Evolutionary conservation across 805 yeast species (phyloP), one percentile per base, ranked within the genome.

Genomic region (Yueomyces sp.): DNA sequence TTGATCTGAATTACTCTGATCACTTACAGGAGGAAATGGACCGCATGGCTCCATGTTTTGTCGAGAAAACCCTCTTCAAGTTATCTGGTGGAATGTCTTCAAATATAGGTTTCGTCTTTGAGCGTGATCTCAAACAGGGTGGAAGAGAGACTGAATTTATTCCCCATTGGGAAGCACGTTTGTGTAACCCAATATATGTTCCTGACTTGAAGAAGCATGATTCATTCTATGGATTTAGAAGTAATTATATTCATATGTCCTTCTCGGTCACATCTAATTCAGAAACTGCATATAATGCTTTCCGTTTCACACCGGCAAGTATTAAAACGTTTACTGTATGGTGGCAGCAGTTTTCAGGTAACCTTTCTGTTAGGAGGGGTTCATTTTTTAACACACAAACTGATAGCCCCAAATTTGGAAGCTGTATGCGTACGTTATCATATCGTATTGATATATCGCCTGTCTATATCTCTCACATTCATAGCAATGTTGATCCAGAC

Each of bases 321-420:
- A 69, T 90, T 50, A 57, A 64, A 6, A 82, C 78, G 46, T 87
- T 92, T 64, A 77, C 77, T 54, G 56, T 61, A 3, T 92, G 97
- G 97, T 88, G 96, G 95, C 63, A 64, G 33, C 72, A 84, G 50
- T 90, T 90, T 60, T 73, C 81, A 19, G 81, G 90, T 29, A 79
- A 81, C 43, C 66, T 88, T 26, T 95, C 97, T 0, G 73, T 87
- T 12, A 72, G 94, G 42, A 70, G 74, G 39, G 96, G 97, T 0
- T 60, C 63, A 2, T 56, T 92, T 28, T 90, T 85, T 66, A 77
- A 77, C 0, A 75, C 74, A 26, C 56, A 63, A 5, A 69, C 69
- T 43, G 60, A 70, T 31, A 66, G 77, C 6, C 76, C 76, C 45
- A 87, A 85, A 59, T 82, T 88, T 54, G 83, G 94, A 0, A 72